phyloP scores from a whole-genome alignment of 371 early-diverging fungal species.

The Mucor piriformis region DNA sequence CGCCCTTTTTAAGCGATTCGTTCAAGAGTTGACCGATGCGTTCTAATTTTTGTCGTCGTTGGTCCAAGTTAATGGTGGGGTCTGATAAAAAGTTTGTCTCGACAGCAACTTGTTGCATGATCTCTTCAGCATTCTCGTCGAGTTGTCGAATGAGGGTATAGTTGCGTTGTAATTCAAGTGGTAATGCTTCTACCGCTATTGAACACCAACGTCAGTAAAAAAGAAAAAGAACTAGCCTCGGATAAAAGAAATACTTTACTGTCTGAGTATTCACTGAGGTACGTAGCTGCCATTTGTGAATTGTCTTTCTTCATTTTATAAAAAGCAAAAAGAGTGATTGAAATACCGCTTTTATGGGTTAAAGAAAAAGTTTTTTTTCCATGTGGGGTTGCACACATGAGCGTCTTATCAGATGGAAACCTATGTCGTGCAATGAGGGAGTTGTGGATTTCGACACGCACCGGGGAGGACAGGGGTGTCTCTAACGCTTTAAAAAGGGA shows the following conservation, averaged over 20 bases:
- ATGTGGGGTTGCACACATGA: background rate
- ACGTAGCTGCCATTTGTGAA: slow-evolving; percentile 7
- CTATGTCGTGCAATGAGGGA: background rate
- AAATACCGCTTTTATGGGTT: background rate
- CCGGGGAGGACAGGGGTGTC: too few relatives aligned
- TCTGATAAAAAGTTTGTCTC: slow-evolving; percentile 21
- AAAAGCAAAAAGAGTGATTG: background rate
- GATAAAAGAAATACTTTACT: slow-evolving; percentile 22
- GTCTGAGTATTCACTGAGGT: slow-evolving; percentile 26
- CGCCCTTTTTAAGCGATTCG: slow-evolving; percentile 83
- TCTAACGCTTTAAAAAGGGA: background rate
- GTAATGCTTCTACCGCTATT: slow-evolving; percentile 86
- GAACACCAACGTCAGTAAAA: background rate
- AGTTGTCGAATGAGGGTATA: slow-evolving; percentile 89
- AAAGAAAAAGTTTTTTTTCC: background rate
- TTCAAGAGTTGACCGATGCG: slow-evolving; percentile 63
- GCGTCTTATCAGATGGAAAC: background rate
- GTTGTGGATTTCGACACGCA: too few relatives aligned
- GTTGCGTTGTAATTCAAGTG: slow-evolving; percentile 87
- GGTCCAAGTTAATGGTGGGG: slow-evolving; percentile 38
- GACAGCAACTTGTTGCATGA: slow-evolving; percentile 62
- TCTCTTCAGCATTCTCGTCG: slow-evolving; percentile 78
- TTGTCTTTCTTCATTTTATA: slow-evolving; percentile 9
- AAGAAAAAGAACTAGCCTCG: too few relatives aligned
- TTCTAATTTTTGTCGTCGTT: slow-evolving; percentile 60